These are phyloP conservation scores for Leccinum subgranulosum DNA, from an alignment of 768 basidiomycete genomes.

Conservation along the genomic window DNA sequence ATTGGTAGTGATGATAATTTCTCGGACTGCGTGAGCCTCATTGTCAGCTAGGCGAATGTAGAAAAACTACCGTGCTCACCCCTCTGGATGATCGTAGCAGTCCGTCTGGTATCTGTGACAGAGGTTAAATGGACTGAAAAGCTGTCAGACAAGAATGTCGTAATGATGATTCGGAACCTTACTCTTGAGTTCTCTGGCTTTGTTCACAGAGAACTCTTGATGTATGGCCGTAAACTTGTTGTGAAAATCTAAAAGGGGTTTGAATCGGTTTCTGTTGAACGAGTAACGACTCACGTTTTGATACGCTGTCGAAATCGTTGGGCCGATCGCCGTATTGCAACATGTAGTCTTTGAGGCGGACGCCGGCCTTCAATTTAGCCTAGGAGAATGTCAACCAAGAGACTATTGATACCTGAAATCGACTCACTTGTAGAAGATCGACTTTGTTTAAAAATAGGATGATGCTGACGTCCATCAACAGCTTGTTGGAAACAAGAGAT, in stretches of 20 bases:
- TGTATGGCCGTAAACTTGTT: constrained; percentile 71
- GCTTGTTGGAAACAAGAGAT: constrained; percentile 64
- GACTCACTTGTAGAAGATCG: constrained; percentile 64
- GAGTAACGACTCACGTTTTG: constrained; percentile 54
- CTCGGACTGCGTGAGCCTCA: constrained; percentile 46
- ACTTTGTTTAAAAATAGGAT: constrained; percentile 82
- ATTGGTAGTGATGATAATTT: constrained; percentile 67
- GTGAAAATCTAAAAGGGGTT: constrained; percentile 54
- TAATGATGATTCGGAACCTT: constrained; percentile 21
- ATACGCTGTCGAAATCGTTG: constrained; percentile 76
- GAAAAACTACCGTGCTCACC: constrained; percentile 43
- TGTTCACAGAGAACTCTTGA: constrained; percentile 65
- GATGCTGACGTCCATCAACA: constrained; percentile 72
- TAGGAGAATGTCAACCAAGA: constrained; percentile 23
- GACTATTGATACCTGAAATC: neutral
- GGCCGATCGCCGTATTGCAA: constrained; percentile 67
- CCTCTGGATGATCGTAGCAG: constrained; percentile 67
- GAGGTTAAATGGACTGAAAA: constrained; percentile 70
- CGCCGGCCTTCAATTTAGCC: constrained; percentile 76
- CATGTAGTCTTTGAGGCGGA: constrained; percentile 68
- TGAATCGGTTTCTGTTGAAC: neutral
- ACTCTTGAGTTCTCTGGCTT: constrained; percentile 72
- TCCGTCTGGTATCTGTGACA: constrained; percentile 77
- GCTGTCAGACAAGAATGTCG: constrained; percentile 7
- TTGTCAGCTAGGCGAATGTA: constrained; percentile 1